Conservation (phyloP, 2,329 filamentous ascomycete species). For the Phialemonium atrogriseum region DNA sequence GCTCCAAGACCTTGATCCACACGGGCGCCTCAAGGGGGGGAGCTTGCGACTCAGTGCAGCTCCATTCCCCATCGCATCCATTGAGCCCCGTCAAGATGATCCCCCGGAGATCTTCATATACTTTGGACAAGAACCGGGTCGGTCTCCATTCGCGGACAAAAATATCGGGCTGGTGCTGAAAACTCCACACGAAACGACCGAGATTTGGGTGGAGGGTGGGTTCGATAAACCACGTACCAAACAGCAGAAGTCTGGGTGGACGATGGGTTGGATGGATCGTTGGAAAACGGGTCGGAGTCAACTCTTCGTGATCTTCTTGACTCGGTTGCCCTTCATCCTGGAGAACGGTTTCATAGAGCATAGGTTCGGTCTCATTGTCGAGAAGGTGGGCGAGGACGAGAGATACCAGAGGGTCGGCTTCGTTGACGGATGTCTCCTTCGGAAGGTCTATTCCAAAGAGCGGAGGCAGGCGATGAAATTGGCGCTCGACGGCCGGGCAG, state of each 20-base stretch:
- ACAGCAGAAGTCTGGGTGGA: too few relatives aligned
- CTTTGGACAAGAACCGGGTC: conserved; percentile 5
- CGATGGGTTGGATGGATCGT: too few relatives aligned
- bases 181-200: neutral
- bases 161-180: conserved; percentile 2
- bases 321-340: conserved; percentile 10
- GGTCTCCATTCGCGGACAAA: conserved; percentile 5
- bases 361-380: conserved; percentile 10
- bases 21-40: conserved; percentile 3
- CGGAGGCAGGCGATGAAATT: too few relatives aligned
- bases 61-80: conserved; percentile 3
- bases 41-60: conserved; percentile 6
- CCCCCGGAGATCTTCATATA: neutral
- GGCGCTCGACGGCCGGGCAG: too few relatives aligned
- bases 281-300: neutral
- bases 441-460: too few relatives aligned
- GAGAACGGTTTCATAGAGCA: conserved; percentile 12
- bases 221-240: conserved; percentile 10
- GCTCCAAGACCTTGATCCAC: conserved; percentile 1
- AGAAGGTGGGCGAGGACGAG: neutral
- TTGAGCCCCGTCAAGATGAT: neutral
- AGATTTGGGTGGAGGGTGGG: conserved; percentile 11
- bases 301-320: conserved; percentile 10
- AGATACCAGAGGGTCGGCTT: conserved; percentile 7
- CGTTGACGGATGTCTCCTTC: conserved; percentile 8